Evolutionary conservation across 2,329 filamentous ascomycete species (phyloP).

Genomic region (Ophiostoma sp.): DNA sequence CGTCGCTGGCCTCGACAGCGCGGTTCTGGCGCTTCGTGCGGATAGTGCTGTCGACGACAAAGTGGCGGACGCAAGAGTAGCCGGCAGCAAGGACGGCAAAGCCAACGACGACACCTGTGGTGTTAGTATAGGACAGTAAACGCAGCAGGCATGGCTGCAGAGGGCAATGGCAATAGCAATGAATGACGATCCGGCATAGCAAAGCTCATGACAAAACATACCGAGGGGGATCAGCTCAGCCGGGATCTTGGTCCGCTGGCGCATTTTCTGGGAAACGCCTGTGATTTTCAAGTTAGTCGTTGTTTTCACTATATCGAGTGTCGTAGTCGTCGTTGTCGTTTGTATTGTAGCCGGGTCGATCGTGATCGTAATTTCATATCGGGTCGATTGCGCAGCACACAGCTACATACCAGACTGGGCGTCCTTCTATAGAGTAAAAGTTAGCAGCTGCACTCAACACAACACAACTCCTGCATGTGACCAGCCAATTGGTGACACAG

Average conservation of each 20-base stretch:
- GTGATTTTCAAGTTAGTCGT: slow-evolving; percentile 23
- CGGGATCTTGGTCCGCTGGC: slow-evolving; percentile 82
- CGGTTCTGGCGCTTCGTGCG: slow-evolving; percentile 71
- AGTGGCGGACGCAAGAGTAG: slow-evolving; percentile 79
- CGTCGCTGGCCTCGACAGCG: slow-evolving; percentile 37
- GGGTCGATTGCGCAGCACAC: slow-evolving; percentile 6
- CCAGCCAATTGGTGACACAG: slow-evolving; percentile 8
- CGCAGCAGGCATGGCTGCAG: slow-evolving; percentile 3
- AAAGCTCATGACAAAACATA: slow-evolving; percentile 45
- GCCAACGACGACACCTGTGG: slow-evolving; percentile 75
- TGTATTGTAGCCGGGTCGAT: not conserved
- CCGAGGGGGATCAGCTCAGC: slow-evolving; percentile 92
- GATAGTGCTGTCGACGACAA: slow-evolving; percentile 85
- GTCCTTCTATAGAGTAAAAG: slow-evolving; percentile 50
- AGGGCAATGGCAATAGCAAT: not conserved
- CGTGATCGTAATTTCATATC: not conserved
- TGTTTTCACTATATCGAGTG: not conserved
- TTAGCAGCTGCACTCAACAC: slow-evolving; percentile 17
- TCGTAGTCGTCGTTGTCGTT: not conserved
- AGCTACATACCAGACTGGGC: slow-evolving; percentile 29
- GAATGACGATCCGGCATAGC: not conserved
- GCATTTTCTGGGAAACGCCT: slow-evolving; percentile 94
- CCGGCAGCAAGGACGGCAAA: slow-evolving; percentile 74
- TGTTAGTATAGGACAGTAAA: slow-evolving; percentile 7
- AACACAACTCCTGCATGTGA: not conserved